Evolutionary conservation across 495 filamentous ascomycete genomes (phyloP).

Genomic region (Xylaria flabelliformis): DNA sequence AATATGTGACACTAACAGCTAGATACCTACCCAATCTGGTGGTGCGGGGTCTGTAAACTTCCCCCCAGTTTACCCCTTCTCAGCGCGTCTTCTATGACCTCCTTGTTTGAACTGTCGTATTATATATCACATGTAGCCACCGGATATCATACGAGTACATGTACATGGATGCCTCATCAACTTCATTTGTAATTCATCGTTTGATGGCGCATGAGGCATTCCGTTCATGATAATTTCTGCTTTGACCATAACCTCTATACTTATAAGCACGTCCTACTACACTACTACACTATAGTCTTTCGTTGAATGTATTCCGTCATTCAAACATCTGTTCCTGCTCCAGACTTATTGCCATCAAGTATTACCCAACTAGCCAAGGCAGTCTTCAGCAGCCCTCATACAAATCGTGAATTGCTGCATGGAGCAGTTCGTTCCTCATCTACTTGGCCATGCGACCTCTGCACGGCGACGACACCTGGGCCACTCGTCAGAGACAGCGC

Average conservation of each 20-base stretch:
- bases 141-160: constrained; percentile 6
- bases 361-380: background rate
- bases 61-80: background rate
- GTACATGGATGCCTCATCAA: background rate
- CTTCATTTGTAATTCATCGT: background rate
- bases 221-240: background rate
- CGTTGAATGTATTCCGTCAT: constrained; percentile 21
- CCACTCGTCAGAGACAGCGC: constrained; percentile 41
- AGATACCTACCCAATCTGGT: background rate
- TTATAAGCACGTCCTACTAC: background rate
- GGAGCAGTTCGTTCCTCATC: background rate
- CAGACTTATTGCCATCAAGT: background rate
- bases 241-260: background rate
- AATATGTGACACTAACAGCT: background rate
- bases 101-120: background rate
- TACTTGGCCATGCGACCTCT: constrained; percentile 46
- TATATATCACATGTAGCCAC: background rate
- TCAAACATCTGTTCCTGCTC: constrained; percentile 2
- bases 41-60: constrained; percentile 34
- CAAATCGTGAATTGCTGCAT: background rate
- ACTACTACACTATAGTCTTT: constrained; percentile 5
- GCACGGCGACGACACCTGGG: constrained; percentile 46
- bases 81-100: background rate
- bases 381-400: background rate
- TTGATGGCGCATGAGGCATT: background rate